Percentiles rank a stretch among this genome's conserved stretches.
phyloP scores from a whole-genome alignment of 352 stramenopile genomes.

The Pythium dissotocum region DNA sequence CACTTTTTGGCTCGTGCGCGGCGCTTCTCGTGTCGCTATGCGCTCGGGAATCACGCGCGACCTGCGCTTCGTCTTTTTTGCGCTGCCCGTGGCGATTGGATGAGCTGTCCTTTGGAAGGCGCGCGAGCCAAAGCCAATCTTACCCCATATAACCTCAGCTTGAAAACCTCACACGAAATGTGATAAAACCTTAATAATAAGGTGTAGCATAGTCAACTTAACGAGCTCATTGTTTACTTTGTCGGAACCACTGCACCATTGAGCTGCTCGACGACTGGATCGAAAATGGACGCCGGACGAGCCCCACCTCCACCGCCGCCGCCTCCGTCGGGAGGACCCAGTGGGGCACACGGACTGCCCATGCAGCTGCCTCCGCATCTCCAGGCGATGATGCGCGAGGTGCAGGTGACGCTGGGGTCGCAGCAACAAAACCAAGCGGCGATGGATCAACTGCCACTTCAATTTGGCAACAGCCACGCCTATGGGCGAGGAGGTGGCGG shows the following conservation, averaged over 20 bases:
- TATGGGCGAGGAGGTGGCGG: constrained; percentile 1
- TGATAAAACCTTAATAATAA: background rate
- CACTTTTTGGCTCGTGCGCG: constrained; percentile 19
- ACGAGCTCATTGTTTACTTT: constrained; percentile 1
- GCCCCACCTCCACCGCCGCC: constrained; percentile 23
- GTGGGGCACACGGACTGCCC: background rate
- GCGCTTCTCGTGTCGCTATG: background rate
- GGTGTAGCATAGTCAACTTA: constrained; percentile 1
- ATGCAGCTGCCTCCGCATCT: constrained; percentile 47
- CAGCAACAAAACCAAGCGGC: background rate
- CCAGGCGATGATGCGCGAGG: constrained; percentile 55
- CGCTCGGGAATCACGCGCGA: too few relatives aligned
- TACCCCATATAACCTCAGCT: constrained; percentile 10
- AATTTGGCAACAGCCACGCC: constrained; percentile 14
- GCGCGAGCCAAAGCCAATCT: constrained; percentile 17
- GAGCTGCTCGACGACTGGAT: background rate
- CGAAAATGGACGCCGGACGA: constrained; percentile 11
- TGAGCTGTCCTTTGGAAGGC: constrained; percentile 18
- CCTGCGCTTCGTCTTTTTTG: background rate
- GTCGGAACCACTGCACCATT: background rate
- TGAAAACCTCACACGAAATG: background rate
- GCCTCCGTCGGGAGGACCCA: constrained; percentile 11
- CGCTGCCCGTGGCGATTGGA: constrained; percentile 3
- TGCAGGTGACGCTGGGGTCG: constrained; percentile 25
- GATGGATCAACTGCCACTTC: constrained; percentile 17